Evolutionary conservation across 257 asterid species (phyloP).

Genomic region (Fraxinus pennsylvanica): DNA sequence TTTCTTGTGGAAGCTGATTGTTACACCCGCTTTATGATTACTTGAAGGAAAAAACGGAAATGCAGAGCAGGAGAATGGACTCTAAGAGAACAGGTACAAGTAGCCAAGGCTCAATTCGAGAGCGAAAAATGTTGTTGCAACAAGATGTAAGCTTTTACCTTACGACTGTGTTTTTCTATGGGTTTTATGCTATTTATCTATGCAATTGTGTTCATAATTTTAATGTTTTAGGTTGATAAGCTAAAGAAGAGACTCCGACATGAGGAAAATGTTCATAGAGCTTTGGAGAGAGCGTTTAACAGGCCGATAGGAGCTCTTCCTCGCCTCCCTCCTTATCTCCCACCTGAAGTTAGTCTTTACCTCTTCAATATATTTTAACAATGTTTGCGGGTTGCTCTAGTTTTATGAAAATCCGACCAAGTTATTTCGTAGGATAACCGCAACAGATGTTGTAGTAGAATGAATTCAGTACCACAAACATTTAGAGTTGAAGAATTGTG

Average conservation of each 20-base stretch:
- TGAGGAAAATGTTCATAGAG: constrained; percentile 93
- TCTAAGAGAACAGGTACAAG: constrained; percentile 49
- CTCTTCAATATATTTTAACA: not conserved
- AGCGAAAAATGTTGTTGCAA: constrained; percentile 72
- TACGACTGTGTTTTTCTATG: not conserved
- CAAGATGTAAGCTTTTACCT: constrained; percentile 58
- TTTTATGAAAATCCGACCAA: not conserved
- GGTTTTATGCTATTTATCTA: not conserved
- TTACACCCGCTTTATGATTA: constrained; percentile 31
- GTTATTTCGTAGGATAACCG: not conserved
- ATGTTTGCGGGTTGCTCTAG: not conserved
- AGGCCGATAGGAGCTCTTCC: constrained; percentile 91
- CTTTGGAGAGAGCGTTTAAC: constrained; percentile 85
- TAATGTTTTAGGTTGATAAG: constrained; percentile 66
- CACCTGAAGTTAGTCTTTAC: constrained; percentile 61
- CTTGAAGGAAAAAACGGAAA: constrained; percentile 55
- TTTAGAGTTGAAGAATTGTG: not conserved
- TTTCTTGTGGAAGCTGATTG: constrained; percentile 51
- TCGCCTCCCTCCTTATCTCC: constrained; percentile 94
- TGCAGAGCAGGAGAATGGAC: constrained; percentile 45
- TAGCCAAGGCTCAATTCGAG: constrained; percentile 51
- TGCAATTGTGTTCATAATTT: not conserved
- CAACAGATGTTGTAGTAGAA: not conserved
- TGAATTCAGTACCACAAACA: not conserved
- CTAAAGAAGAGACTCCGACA: constrained; percentile 82